These are phyloP conservation scores for Colletotrichum sp. DNA, from an alignment of 2,329 filamentous ascomycete species.

Conservation along the genomic window DNA sequence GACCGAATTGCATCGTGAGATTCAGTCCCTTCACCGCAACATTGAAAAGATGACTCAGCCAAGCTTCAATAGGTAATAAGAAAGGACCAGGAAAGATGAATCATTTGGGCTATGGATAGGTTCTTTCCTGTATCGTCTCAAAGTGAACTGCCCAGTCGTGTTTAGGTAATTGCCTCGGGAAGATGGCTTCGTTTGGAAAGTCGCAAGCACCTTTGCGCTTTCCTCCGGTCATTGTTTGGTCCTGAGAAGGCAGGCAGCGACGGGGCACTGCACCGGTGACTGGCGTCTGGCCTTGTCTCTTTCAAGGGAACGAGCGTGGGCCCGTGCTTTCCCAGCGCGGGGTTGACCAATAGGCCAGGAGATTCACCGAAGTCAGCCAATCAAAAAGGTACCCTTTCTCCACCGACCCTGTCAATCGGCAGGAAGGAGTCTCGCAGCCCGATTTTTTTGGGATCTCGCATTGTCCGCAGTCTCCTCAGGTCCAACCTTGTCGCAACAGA, in stretches of 20 bases:
- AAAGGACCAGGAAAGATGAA: neutral
- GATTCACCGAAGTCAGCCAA: slow-evolving; percentile 13
- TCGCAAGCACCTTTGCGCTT: neutral
- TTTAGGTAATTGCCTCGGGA: neutral
- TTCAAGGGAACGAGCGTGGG: neutral
- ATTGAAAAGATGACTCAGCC: neutral
- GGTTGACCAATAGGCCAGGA: slow-evolving; percentile 12
- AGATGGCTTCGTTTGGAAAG: neutral
- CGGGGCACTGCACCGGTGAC: neutral
- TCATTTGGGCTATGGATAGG: neutral
- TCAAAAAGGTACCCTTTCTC: slow-evolving; percentile 1
- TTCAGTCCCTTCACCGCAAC: neutral
- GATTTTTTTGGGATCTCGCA: slow-evolving; percentile 23
- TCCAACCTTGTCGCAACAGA: slow-evolving; percentile 18
- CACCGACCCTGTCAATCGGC: slow-evolving; percentile 20
- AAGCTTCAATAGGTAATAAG: neutral
- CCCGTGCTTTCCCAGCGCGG: slow-evolving; percentile 17
- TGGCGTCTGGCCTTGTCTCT: neutral
- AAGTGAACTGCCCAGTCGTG: neutral
- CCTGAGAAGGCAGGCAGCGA: neutral
- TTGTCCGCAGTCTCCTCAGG: slow-evolving; percentile 15
- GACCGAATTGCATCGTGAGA: slow-evolving; percentile 14
- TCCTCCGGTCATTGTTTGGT: neutral
- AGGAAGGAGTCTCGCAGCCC: slow-evolving; percentile 14
- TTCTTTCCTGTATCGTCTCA: neutral